Evolutionary conservation across 371 early-diverging fungal species (phyloP), one percentile per base, ranked within the genome.

Genomic region (Entomophthora muscae): DNA sequence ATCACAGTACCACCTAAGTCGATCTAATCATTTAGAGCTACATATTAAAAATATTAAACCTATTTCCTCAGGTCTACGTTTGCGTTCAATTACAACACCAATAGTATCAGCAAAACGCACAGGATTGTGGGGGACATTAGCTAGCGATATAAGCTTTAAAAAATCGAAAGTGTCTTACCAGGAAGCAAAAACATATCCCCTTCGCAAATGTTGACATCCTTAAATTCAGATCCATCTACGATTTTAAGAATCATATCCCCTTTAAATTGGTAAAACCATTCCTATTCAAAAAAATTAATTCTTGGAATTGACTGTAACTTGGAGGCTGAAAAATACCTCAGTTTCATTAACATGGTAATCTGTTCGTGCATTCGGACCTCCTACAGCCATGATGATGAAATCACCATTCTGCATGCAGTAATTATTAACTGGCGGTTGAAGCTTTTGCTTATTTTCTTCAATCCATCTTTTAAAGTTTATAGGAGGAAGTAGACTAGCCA

Each of bases 261-360:
- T 73, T 90, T 86, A 76, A 87, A 72, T 73, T 95, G 95, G 74
- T 86, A 92, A 73, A 97, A 97, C 89, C 90, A 95, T 71, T 97
- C 98, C 83, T 89, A 68, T 42, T n/a, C 21, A 54, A 23, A 52
- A 29, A n/a, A n/a, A n/a, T n/a, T n/a, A n/a, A n/a, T n/a, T n/a
- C n/a, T n/a, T n/a, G n/a, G n/a, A n/a, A n/a, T n/a, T n/a, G n/a
- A n/a, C n/a, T n/a, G n/a, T n/a, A n/a, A n/a, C n/a, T n/a, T n/a
- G n/a, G n/a, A 30, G 53, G 63, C 61, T 13, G 13, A 31, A 7
- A 60, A 0, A 32, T 73, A 88, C 90, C 81, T 94, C 96, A 3
- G 98, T 97, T 60, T 84, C 81, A 75, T 97, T 94, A 61, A 94
- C 72, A 66, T 97, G 98, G 75, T 90, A 97, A 74, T 97, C 98